Conservation (phyloP, 2,329 filamentous ascomycete species). For the Fusarium brevicatenulatum region DNA sequence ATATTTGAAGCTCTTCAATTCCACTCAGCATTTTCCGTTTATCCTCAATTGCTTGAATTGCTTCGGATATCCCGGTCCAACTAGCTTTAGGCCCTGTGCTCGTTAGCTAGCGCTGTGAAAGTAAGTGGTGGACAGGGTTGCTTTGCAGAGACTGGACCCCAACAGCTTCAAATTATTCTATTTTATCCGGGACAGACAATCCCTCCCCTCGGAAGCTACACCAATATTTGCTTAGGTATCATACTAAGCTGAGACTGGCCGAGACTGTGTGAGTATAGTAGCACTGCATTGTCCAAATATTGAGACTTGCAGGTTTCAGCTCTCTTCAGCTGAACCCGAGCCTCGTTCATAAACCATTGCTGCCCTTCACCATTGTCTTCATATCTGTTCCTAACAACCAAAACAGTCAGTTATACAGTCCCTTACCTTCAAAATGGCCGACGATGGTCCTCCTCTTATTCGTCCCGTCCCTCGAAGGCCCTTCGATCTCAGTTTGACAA, state of each 20-base stretch:
- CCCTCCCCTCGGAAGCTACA: constrained; percentile 10
- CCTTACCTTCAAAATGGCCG: constrained; percentile 47
- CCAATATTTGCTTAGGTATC: not conserved
- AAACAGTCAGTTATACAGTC: not conserved
- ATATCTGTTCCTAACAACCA: not conserved
- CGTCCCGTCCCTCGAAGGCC: constrained; percentile 78
- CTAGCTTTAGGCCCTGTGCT: constrained; percentile 27
- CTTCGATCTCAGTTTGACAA: constrained; percentile 68
- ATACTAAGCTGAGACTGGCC: not conserved
- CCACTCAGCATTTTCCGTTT: not conserved
- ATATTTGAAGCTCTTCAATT: not conserved
- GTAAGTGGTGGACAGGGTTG: constrained; percentile 19
- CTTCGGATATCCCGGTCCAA: constrained; percentile 33
- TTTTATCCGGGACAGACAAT: not conserved
- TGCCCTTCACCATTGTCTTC: not conserved
- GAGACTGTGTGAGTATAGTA: constrained; percentile 33
- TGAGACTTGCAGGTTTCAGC: constrained; percentile 24
- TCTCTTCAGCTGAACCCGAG: constrained; percentile 6
- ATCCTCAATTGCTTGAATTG: constrained; percentile 2
- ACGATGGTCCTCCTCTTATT: constrained; percentile 65
- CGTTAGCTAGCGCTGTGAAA: constrained; percentile 15
- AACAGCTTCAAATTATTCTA: constrained; percentile 13
- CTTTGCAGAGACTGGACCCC: constrained; percentile 17
- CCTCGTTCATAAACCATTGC: not conserved
- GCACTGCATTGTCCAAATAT: constrained; percentile 10